Evolutionary conservation across 345 rosid genomes (phyloP), one percentile per base, ranked within the genome.

Genomic region (Murraya paniculata): DNA sequence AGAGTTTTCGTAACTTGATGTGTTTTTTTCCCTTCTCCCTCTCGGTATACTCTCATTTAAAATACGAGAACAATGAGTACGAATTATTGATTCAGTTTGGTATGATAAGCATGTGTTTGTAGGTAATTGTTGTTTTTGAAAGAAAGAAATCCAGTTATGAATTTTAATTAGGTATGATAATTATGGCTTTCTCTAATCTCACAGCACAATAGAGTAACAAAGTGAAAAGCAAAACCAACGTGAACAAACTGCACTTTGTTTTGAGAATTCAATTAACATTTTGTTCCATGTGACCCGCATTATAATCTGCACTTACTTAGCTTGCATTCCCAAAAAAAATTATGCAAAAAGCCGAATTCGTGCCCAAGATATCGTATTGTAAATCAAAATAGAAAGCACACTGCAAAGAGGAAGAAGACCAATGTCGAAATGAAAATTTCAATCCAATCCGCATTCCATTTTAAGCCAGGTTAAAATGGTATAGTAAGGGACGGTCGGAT

Each of bases 361-460:
- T 31, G 36, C 64, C 45, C 55, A 4, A 38, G 48, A 80, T 85
- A 67, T 61, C 45, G 35, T 55, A 27, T 56, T 75, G 69, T 67
- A 74, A 87, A 76, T 6, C 60, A 36, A 25, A 9, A 69, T 41
- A 77, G 80, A 83, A 90, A 93, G 83, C 97, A 91, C 97, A 87
- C 35, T 9, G 6, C 55, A 1, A n/a, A 5, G 18, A 48, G 22
- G 0, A 48, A 36, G 36, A 71, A 62, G 82, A 74, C 72, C 78
- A 61, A 65, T 30, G 53, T 64, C 64, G 13, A n/a, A 61, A 14
- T 56, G n/a, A 45, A 55, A 60, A 16, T 55, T 74, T 68, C n/a
- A 41, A 45, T 59, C 71, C 68, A 55, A 2, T 36, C 7, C 1
- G 2, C 22, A 18, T 19, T 8, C 39, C 57, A 16, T 74, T 73